Percentiles rank a stretch among this genome's conserved stretches.
Evolutionary conservation across 2,329 filamentous ascomycete species (phyloP).

Genomic region (Cladosporium cucumerinum): DNA sequence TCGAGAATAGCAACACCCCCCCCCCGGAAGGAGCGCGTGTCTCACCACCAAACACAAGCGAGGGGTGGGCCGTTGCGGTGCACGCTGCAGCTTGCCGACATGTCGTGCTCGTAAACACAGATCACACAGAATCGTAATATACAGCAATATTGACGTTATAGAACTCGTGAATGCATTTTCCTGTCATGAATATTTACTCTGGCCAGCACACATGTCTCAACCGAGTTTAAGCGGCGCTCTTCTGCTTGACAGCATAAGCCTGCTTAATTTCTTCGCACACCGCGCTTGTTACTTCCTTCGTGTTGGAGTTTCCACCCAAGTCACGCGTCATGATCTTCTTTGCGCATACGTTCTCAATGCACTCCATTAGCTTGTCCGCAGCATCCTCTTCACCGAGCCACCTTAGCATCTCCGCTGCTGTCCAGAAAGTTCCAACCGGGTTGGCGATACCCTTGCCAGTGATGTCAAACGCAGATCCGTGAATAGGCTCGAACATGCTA

Average conservation of each 20-base stretch:
- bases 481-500: conserved; percentile 61
- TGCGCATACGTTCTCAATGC: conserved; percentile 53
- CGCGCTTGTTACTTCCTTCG: conserved; percentile 43
- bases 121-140: background rate
- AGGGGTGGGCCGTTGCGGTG: background rate
- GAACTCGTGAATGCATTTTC: background rate
- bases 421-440: conserved; percentile 59
- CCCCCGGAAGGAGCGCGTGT: background rate
- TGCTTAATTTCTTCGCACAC: conserved; percentile 39
- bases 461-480: conserved; percentile 59
- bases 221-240: background rate
- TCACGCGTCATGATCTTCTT: conserved; percentile 53
- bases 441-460: conserved; percentile 56
- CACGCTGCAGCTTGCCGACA: background rate
- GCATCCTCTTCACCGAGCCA: conserved; percentile 57
- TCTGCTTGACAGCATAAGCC: conserved; percentile 9
- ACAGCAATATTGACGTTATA: background rate
- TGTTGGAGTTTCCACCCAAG: conserved; percentile 48
- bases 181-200: background rate
- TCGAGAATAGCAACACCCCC: background rate
- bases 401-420: conserved; percentile 55
- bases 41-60: background rate
- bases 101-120: background rate
- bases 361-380: conserved; percentile 48
- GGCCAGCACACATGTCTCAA: background rate